Evolutionary conservation across 768 basidiomycete species (phyloP).

Genomic region (Rhodocollybia butyracea): DNA sequence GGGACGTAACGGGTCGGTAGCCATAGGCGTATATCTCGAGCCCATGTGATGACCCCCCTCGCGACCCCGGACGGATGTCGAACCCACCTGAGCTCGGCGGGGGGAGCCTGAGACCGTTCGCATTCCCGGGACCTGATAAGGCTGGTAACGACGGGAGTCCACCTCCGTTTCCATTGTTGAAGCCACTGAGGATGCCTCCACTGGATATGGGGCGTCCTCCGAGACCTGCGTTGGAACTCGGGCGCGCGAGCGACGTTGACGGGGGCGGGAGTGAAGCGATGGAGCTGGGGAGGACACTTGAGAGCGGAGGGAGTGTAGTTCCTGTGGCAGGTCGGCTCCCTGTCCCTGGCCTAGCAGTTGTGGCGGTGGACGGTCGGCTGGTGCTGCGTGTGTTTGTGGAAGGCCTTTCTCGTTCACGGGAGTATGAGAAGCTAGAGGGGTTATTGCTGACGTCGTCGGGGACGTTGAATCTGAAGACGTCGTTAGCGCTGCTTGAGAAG

Average conservation of each 20-base stretch:
- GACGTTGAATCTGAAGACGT: constrained; percentile 27
- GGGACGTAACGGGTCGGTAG: constrained; percentile 5
- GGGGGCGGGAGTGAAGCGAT: constrained; percentile 11
- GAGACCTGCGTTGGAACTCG: background rate
- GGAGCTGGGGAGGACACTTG: constrained; percentile 47
- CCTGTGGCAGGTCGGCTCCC: constrained; percentile 32
- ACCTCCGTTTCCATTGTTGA: constrained; percentile 6
- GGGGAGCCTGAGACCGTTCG: constrained; percentile 4
- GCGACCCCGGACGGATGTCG: background rate
- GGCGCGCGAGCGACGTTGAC: background rate
- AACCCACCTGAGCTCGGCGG: background rate
- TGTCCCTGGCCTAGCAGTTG: constrained; percentile 16
- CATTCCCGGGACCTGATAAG: constrained; percentile 11
- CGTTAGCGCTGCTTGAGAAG: background rate
- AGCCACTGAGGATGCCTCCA: constrained; percentile 5
- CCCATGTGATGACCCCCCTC: constrained; percentile 3
- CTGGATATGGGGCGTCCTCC: constrained; percentile 13
- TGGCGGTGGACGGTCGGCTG: constrained; percentile 26
- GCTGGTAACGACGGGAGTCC: constrained; percentile 9
- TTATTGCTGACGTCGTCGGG: constrained; percentile 15
- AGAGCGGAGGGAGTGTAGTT: constrained; percentile 9
- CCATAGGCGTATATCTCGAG: background rate
- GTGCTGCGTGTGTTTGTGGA: constrained; percentile 22
- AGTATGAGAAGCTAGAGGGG: background rate
- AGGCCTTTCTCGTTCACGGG: background rate